Conservation (phyloP, 345 rosid genomes). For the Populus davidiana region DNA sequence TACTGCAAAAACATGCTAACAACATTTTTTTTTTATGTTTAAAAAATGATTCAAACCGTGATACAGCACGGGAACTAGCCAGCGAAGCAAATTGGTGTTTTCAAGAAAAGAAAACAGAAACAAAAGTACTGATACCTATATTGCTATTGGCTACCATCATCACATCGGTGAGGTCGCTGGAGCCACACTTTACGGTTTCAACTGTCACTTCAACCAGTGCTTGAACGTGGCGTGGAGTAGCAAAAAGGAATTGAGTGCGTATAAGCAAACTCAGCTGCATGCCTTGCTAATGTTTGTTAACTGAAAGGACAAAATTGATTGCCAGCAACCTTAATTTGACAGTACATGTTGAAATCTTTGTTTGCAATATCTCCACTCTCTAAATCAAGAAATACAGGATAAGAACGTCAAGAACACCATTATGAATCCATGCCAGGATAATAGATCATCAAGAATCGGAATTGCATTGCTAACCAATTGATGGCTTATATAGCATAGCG, state of each 20-base stretch:
- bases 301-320: neutral
- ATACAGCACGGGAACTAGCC: too few relatives aligned
- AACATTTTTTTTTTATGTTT: too few relatives aligned
- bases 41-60: too few relatives aligned
- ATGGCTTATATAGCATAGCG: too few relatives aligned
- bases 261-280: neutral
- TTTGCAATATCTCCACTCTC: neutral
- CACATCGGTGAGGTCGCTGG: neutral
- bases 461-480: neutral
- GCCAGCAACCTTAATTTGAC: neutral
- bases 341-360: neutral
- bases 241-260: constrained; percentile 1
- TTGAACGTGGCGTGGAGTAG: neutral
- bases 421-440: neutral
- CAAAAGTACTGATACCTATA: neutral
- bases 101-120: neutral
- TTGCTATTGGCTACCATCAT: neutral
- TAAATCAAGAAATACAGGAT: neutral
- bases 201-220: too few relatives aligned
- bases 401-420: neutral
- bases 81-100: neutral
- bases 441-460: neutral
- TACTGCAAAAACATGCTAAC: too few relatives aligned
- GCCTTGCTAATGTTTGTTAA: neutral
- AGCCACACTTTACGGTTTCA: neutral